A percentile compares a stretch with the other conserved stretches of the same genome.
Evolutionary conservation across 768 basidiomycete genomes (phyloP).

Genomic region (Auricularia sp.): DNA sequence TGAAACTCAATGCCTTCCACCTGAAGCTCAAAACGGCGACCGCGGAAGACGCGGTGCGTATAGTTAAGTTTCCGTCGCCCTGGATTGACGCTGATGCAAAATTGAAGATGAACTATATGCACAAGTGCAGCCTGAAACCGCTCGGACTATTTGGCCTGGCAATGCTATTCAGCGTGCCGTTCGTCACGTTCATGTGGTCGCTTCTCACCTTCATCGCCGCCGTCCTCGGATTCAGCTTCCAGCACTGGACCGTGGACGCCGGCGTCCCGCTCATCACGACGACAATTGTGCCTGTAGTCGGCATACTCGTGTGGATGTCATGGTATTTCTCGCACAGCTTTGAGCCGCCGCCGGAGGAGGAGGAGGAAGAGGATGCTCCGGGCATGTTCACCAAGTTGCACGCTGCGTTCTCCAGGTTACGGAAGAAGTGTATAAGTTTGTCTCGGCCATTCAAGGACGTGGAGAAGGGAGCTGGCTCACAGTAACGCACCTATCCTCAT

Average conservation of each 20-base stretch:
- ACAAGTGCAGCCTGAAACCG: neutral
- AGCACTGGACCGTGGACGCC: neutral
- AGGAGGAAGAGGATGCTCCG: too few species aligned
- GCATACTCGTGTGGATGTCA: neutral
- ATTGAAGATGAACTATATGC: neutral
- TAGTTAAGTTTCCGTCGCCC: neutral
- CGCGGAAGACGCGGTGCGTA: neutral
- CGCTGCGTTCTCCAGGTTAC: too few species aligned
- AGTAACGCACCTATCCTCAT: too few species aligned
- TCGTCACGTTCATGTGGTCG: neutral
- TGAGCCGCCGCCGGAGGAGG: too few species aligned
- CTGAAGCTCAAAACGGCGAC: neutral
- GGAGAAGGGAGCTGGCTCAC: too few species aligned
- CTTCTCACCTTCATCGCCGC: neutral
- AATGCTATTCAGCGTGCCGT: neutral
- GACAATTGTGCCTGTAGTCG: neutral
- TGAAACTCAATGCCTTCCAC: neutral
- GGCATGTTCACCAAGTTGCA: too few species aligned
- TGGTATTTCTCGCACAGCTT: neutral
- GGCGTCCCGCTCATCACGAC: neutral
- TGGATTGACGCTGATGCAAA: neutral
- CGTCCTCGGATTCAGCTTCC: neutral
- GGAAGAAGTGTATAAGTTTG: too few species aligned
- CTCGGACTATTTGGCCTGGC: neutral
- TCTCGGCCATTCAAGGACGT: too few species aligned